phyloP scores from a whole-genome alignment of 768 basidiomycete genomes.

The Albatrellus ellisii region DNA sequence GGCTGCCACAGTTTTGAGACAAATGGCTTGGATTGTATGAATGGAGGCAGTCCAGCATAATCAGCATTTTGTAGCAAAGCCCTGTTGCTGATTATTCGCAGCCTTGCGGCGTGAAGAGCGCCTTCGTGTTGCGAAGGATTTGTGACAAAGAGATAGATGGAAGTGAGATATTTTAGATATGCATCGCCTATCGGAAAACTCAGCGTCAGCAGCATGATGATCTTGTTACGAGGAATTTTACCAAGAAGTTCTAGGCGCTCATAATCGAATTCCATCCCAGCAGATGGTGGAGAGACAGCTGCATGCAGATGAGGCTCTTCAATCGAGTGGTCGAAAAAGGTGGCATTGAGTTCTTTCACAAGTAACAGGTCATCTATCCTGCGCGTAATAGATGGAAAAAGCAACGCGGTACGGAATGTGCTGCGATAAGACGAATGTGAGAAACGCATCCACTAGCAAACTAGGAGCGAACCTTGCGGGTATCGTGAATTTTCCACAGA shows the following conservation, averaged over 20 bases:
- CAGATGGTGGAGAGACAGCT: conserved; percentile 61
- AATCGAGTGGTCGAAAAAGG: conserved; percentile 49
- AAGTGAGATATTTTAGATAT: conserved; percentile 68
- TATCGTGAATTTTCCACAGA: conserved; percentile 58
- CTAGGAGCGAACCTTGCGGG: conserved; percentile 45
- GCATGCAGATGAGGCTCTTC: conserved; percentile 44
- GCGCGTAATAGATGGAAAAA: conserved; percentile 63
- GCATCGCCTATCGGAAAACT: conserved; percentile 46
- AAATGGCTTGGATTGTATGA: conserved; percentile 63
- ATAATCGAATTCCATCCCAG: conserved; percentile 61
- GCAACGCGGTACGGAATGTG: conserved; percentile 49
- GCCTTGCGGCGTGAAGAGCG: conserved; percentile 49
- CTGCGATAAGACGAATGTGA: conserved; percentile 22
- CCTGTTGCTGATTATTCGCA: conserved; percentile 65
- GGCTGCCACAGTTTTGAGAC: conserved; percentile 55
- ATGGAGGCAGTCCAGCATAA: conserved; percentile 50
- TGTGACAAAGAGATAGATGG: conserved; percentile 61
- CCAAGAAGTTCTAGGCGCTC: conserved; percentile 78
- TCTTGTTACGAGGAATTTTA: conserved; percentile 17
- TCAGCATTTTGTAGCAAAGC: conserved; percentile 42
- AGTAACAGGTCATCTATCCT: conserved; percentile 65
- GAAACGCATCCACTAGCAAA: not conserved
- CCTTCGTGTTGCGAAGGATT: conserved; percentile 55
- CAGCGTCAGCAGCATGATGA: conserved; percentile 2
- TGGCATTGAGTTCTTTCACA: conserved; percentile 66